Percentiles rank a stretch among this genome's conserved stretches.
Evolutionary conservation across 1,139 yeast species (phyloP).

Genomic region (Scheffersomyces insectosa): DNA sequence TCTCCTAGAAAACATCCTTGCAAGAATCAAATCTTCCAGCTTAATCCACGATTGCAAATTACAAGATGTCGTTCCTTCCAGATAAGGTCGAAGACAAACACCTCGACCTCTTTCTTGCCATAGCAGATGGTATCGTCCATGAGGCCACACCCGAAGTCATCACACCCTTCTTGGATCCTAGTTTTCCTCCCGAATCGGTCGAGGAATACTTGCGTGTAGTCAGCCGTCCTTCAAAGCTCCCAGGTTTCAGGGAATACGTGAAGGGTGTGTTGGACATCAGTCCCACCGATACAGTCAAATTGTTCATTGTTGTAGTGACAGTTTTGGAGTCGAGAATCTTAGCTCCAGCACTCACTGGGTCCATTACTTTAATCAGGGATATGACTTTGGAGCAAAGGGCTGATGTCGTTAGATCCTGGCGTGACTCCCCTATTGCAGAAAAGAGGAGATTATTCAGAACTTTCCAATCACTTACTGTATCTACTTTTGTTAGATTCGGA

Average conservation of each 20-base stretch:
- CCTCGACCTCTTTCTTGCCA: constrained; percentile 14
- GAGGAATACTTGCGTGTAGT: constrained; percentile 32
- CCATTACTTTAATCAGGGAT: constrained; percentile 36
- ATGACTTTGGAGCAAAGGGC: constrained; percentile 36
- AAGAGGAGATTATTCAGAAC: constrained; percentile 33
- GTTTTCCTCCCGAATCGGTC: constrained; percentile 30
- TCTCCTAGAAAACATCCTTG: too few relatives aligned
- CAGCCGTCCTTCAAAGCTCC: constrained; percentile 32
- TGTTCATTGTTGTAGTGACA: constrained; percentile 26
- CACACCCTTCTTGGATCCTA: constrained; percentile 25
- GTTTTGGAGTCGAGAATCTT: constrained; percentile 32
- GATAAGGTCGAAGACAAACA: too few relatives aligned
- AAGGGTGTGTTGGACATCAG: constrained; percentile 8
- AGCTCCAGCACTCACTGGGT: constrained; percentile 39
- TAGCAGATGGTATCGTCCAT: constrained; percentile 40
- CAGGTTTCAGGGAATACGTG: constrained; percentile 25
- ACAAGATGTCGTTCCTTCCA: too few relatives aligned
- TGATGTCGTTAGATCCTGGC: constrained; percentile 34
- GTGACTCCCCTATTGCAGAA: constrained; percentile 34
- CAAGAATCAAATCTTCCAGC: too few relatives aligned
- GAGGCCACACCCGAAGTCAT: constrained; percentile 33
- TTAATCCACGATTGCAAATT: too few relatives aligned
- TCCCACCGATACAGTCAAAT: constrained; percentile 17
- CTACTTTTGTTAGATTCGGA: constrained; percentile 25
- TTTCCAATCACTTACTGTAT: constrained; percentile 23